These are phyloP conservation scores for Rhizopogon vulgaris DNA, from an alignment of 768 basidiomycete genomes.

Conservation along the genomic window DNA sequence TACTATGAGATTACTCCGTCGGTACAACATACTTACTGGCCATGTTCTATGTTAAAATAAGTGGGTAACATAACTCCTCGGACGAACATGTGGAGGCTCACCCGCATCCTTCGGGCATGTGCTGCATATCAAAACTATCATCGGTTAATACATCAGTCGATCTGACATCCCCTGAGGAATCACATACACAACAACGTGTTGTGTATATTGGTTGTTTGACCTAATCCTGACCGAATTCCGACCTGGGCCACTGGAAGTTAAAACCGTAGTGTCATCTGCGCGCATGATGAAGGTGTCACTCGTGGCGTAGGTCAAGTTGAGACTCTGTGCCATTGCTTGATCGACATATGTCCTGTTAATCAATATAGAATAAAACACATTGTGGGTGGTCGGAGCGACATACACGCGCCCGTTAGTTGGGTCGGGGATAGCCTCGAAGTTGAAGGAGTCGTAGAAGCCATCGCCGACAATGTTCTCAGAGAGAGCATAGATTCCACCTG, in stretches of 20 bases:
- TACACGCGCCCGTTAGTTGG: slow-evolving; percentile 34
- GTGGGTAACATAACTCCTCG: not conserved
- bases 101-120: slow-evolving; percentile 33
- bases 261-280: slow-evolving; percentile 28
- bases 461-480: slow-evolving; percentile 23
- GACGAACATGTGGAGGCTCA: slow-evolving; percentile 8
- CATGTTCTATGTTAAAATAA: slow-evolving; percentile 23
- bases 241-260: slow-evolving; percentile 23
- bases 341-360: slow-evolving; percentile 28
- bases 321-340: slow-evolving; percentile 18
- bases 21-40: slow-evolving; percentile 20
- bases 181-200: slow-evolving; percentile 28
- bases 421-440: slow-evolving; percentile 27
- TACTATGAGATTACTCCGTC: not conserved
- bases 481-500: slow-evolving; percentile 20
- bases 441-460: slow-evolving; percentile 25
- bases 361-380: not conserved
- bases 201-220: slow-evolving; percentile 23
- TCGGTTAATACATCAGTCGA: not conserved
- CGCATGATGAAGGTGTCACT: slow-evolving; percentile 28
- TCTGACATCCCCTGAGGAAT: not conserved
- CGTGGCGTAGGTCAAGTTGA: slow-evolving; percentile 23
- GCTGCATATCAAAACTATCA: slow-evolving; percentile 25
- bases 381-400: slow-evolving; percentile 3
- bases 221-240: slow-evolving; percentile 32